phyloP scores from a whole-genome alignment of 192 early-diverging fungal species.

The Coemansia furcata region DNA sequence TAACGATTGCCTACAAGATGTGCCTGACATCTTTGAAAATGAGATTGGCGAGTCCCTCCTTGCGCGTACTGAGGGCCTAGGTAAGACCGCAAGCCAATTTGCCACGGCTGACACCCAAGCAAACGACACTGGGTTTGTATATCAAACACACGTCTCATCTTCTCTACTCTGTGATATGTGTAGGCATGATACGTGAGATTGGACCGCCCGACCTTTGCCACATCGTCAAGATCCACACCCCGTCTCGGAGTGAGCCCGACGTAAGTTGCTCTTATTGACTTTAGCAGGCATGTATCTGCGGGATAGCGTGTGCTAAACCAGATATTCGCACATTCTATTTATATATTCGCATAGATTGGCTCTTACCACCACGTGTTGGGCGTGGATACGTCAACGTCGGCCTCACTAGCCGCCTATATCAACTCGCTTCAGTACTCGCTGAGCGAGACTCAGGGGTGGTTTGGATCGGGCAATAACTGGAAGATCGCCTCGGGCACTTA shows the following conservation, averaged over 20 bases:
- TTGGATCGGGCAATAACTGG: conserved; percentile 49
- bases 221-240: conserved; percentile 85
- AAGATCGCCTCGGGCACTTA: conserved; percentile 73
- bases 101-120: not conserved
- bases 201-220: conserved; percentile 98
- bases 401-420: conserved; percentile 94
- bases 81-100: conserved; percentile 53
- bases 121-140: not conserved
- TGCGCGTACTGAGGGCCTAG: conserved; percentile 85
- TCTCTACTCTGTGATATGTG: not conserved
- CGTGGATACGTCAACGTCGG: conserved; percentile 88
- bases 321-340: conserved; percentile 6
- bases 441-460: conserved; percentile 45
- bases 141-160: not conserved
- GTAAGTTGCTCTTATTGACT: conserved; percentile 11
- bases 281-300: not conserved
- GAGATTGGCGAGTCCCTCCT: conserved; percentile 85
- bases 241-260: conserved; percentile 40
- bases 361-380: conserved; percentile 79
- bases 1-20: conserved; percentile 72
- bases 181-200: conserved; percentile 84
- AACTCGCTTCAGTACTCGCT: conserved; percentile 87
- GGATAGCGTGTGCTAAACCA: not conserved
- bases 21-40: conserved; percentile 96
- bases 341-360: conserved; percentile 63